Evolutionary conservation across 257 asterid species (phyloP), one percentile per base, ranked within the genome.

Genomic region (Mentha longifolia): DNA sequence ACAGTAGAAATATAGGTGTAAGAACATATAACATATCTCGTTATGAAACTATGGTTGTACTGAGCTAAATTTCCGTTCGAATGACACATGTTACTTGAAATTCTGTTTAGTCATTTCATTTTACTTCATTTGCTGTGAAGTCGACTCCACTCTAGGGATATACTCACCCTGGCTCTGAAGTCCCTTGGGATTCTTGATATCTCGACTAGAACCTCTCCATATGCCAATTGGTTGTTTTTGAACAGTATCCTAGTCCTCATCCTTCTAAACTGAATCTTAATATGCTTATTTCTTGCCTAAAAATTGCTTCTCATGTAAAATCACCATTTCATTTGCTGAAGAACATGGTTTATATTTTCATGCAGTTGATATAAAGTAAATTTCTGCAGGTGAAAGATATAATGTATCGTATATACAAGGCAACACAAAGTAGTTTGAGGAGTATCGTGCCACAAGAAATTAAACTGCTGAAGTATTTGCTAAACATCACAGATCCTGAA

Each of bases 371-470:
- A 50, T 11, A 3, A 46, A 54, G 52, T 57, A 35, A 33, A 0
- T 9, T 43, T 45, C 49, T 70, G 75, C 86, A 93, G 98, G 97
- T 86, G 74, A 93, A 89, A 83, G 97, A 87, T 28, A 89, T 93
- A 72, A 93, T 93, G 98, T 84, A 91, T 75, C 87, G 79, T 31
- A 78, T 93, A 47, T 91, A 91, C 87, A 93, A 89, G 81, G 86
- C 97, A 58, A 86, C 97, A 47, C 91, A 93, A 46, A 89, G 88
- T 78, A 89, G 95, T 77, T 61, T 93, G 69, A 91, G 87, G 79
- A 93, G 92, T 74, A 91, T 91, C 71, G 84, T 80, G 45, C 98
- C 98, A 16, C 89, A 91, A 81, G 98, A 93, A 86, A 90, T 93
- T 46, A 91, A 91, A 71, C 74, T 91, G 60, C 88, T 93, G 35